phyloP scores from a whole-genome alignment of 208 protist genomes.

The Acanthamoeba sp. region DNA sequence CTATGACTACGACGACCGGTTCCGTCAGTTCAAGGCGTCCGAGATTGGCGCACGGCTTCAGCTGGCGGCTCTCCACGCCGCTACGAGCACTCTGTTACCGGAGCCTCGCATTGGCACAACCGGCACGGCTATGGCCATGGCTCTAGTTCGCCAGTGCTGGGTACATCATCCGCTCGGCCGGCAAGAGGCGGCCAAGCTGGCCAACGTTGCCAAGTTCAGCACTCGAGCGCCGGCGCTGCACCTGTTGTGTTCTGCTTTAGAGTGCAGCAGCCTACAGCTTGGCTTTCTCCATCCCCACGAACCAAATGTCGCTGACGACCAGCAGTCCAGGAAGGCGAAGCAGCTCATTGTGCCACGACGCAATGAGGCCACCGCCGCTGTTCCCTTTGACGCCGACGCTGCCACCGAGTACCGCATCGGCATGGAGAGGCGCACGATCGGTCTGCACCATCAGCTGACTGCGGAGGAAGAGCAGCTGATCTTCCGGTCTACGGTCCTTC shows the following conservation, averaged over 20 bases:
- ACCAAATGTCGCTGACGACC: neutral
- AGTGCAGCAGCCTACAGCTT: neutral
- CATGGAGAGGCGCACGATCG: neutral
- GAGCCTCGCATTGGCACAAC: neutral
- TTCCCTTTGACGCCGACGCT: neutral
- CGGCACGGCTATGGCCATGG: conserved; percentile 6
- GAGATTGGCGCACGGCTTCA: neutral
- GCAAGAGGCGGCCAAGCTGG: neutral
- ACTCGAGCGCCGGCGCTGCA: neutral
- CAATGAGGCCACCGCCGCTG: neutral
- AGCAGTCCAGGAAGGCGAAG: neutral
- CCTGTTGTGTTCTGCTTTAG: neutral
- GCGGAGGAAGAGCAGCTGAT: neutral
- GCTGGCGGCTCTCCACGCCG: neutral
- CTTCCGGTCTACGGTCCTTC: neutral
- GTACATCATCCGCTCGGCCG: neutral
- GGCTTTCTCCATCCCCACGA: neutral
- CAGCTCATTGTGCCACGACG: neutral
- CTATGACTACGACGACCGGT: neutral
- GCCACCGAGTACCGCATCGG: neutral
- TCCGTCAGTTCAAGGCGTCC: neutral
- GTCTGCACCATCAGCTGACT: neutral
- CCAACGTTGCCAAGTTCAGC: neutral
- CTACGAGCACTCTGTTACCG: neutral
- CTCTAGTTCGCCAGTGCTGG: neutral